A percentile compares a stretch with the other conserved stretches of the same genome.
Evolutionary conservation across 2,329 filamentous ascomycete genomes (phyloP).

Genomic region (Rutstroemia sp.): DNA sequence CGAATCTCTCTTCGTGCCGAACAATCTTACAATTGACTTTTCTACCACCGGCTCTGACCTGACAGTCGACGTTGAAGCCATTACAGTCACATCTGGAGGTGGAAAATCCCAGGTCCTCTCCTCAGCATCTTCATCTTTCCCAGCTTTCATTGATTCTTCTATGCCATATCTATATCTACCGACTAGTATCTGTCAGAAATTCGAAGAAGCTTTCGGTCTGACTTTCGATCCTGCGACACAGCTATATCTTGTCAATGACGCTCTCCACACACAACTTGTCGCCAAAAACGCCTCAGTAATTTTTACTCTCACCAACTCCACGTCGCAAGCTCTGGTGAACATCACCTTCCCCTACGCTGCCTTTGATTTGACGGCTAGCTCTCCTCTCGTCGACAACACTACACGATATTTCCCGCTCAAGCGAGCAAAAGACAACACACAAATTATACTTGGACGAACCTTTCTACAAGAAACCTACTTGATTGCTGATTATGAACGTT

Average conservation of each 20-base stretch:
- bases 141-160: slow-evolving; percentile 32
- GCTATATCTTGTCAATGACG: slow-evolving; percentile 31
- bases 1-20: slow-evolving; percentile 33
- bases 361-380: slow-evolving; percentile 32
- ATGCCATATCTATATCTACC: slow-evolving; percentile 35
- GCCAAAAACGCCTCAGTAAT: slow-evolving; percentile 29
- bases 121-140: slow-evolving; percentile 12
- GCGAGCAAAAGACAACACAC: slow-evolving; percentile 27
- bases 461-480: slow-evolving; percentile 35
- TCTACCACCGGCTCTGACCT: slow-evolving; percentile 31
- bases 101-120: slow-evolving; percentile 13
- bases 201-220: slow-evolving; percentile 32
- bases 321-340: slow-evolving; percentile 24
- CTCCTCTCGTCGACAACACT: slow-evolving; percentile 26
- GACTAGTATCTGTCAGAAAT: slow-evolving; percentile 28
- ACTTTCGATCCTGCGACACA: slow-evolving; percentile 30
- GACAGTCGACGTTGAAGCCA: slow-evolving; percentile 32
- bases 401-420: slow-evolving; percentile 34
- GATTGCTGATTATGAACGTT: slow-evolving; percentile 35
- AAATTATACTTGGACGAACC: slow-evolving; percentile 33
- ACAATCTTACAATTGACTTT: slow-evolving; percentile 33
- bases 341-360: slow-evolving; percentile 34
- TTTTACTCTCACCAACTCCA: slow-evolving; percentile 30
- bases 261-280: slow-evolving; percentile 20
- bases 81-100: slow-evolving; percentile 17